These are phyloP conservation scores for Colletotrichum plurivorum DNA, from an alignment of 2,329 filamentous ascomycete species.

Conservation along the genomic window DNA sequence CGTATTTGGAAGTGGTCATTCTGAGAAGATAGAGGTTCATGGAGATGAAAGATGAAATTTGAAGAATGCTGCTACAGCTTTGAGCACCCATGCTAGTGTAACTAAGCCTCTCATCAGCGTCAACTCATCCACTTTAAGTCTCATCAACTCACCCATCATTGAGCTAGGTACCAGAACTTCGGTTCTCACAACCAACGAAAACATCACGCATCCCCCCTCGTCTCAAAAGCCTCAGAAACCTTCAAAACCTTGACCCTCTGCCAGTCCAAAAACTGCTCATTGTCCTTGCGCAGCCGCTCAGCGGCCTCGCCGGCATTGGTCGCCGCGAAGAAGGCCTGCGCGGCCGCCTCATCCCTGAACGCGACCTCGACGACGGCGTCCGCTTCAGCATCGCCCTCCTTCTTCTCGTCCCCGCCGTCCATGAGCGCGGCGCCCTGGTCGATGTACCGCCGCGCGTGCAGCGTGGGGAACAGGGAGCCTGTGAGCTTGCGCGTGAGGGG, in stretches of 20 bases:
- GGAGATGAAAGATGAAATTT: too few species aligned
- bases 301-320: constrained; percentile 5
- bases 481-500: constrained; percentile 43
- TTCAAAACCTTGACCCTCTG: constrained; percentile 15
- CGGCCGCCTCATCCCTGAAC: constrained; percentile 38
- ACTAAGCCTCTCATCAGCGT: background rate
- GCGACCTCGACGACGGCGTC: constrained; percentile 44
- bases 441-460: constrained; percentile 44
- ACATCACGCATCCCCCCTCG: background rate
- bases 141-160: background rate
- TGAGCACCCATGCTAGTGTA: too few species aligned
- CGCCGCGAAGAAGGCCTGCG: constrained; percentile 27
- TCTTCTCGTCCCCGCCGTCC: constrained; percentile 41
- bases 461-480: constrained; percentile 42
- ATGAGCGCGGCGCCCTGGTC: constrained; percentile 27
- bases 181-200: background rate
- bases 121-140: background rate
- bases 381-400: constrained; percentile 38
- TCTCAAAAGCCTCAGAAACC: constrained; percentile 24
- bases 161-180: background rate
- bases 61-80: too few species aligned
- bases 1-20: too few species aligned
- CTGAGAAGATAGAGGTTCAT: too few species aligned
- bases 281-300: constrained; percentile 21
- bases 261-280: constrained; percentile 25